A percentile compares a stretch with the other conserved stretches of the same genome.
These are phyloP conservation scores for Moesziomyces sp. DNA, from an alignment of 1,284 basidiomycete genomes.

Conservation along the genomic window DNA sequence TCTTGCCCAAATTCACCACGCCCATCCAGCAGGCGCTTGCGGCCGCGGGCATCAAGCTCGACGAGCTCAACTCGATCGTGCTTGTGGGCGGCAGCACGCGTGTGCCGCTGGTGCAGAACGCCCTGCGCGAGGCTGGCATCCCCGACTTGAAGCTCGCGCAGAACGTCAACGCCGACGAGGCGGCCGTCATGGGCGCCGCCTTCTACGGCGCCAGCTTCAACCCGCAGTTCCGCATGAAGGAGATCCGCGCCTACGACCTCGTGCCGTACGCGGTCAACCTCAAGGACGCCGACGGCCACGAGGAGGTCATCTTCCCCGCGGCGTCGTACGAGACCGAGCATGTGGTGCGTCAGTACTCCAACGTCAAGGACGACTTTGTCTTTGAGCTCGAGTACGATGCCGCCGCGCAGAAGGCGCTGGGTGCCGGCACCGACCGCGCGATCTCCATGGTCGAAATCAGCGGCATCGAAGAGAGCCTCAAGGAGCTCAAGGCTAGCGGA, in stretches of 20 bases:
- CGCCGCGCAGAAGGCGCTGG: slow-evolving; percentile 34
- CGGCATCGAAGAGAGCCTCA: slow-evolving; percentile 54
- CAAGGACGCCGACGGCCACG: slow-evolving; percentile 44
- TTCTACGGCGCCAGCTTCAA: slow-evolving; percentile 90
- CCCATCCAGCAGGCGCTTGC: slow-evolving; percentile 79
- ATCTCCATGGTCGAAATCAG: slow-evolving; percentile 51
- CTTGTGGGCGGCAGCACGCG: slow-evolving; percentile 89
- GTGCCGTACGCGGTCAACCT: slow-evolving; percentile 59
- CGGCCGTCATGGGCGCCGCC: slow-evolving; percentile 89
- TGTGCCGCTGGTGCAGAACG: slow-evolving; percentile 88
- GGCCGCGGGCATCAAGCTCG: slow-evolving; percentile 77
- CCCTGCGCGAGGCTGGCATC: slow-evolving; percentile 59
- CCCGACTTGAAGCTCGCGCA: slow-evolving; percentile 69
- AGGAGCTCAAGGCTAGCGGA: slow-evolving; percentile 49
- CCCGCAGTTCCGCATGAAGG: slow-evolving; percentile 94
- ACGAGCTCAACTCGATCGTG: slow-evolving; percentile 85
- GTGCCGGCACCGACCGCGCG: slow-evolving; percentile 22
- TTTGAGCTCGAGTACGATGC: slow-evolving; percentile 56
- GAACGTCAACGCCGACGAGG: slow-evolving; percentile 98
- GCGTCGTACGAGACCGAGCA: slow-evolving; percentile 44
- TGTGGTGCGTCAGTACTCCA: slow-evolving; percentile 44
- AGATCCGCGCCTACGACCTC: slow-evolving; percentile 82
- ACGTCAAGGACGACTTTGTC: slow-evolving; percentile 54
- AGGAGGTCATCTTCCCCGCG: slow-evolving; percentile 53
- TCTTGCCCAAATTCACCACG: slow-evolving; percentile 46